Evolutionary conservation across 2,329 filamentous ascomycete genomes (phyloP).

Genomic region (Aspergillus unguis): DNA sequence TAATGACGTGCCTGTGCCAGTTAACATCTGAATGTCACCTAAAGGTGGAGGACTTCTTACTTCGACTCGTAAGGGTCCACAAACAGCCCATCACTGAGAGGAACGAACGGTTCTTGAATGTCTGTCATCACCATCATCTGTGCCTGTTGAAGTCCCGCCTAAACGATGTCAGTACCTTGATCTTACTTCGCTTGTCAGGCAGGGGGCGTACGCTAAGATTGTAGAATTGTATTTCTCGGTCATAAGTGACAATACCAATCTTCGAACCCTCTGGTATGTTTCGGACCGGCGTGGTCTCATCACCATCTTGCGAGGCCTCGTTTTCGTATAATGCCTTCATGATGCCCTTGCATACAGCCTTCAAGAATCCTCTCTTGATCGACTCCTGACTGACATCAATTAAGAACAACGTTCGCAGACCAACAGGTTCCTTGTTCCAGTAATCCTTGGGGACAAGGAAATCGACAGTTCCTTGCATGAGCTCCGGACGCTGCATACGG

Average conservation of each 20-base stretch:
- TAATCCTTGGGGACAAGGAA: conserved; percentile 98
- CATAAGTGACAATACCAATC: conserved; percentile 92
- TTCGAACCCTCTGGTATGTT: conserved; percentile 74
- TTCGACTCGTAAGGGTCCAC: conserved; percentile 91
- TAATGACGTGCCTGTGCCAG: conserved; percentile 66
- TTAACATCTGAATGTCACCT: conserved; percentile 23
- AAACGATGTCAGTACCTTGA: conserved; percentile 25
- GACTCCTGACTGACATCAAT: conserved; percentile 93
- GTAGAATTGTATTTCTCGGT: conserved; percentile 97
- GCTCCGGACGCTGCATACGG: conserved; percentile 80
- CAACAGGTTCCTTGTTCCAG: conserved; percentile 91
- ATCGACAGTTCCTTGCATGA: conserved; percentile 89
- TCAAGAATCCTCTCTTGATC: conserved; percentile 83
- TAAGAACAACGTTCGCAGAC: conserved; percentile 81
- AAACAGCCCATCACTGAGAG: conserved; percentile 85
- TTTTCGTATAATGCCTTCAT: conserved; percentile 75
- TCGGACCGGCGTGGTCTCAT: conserved; percentile 49
- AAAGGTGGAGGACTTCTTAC: conserved; percentile 35
- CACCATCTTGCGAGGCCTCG: conserved; percentile 53
- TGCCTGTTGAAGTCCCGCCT: conserved; percentile 75
- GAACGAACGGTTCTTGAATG: conserved; percentile 92
- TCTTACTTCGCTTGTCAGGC: conserved; percentile 2
- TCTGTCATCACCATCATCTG: conserved; percentile 99
- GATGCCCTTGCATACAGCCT: conserved; percentile 87
- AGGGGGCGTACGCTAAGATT: conserved; percentile 70